phyloP scores from a whole-genome alignment of 495 filamentous ascomycete species.

The Corynascus novoguineensis region DNA sequence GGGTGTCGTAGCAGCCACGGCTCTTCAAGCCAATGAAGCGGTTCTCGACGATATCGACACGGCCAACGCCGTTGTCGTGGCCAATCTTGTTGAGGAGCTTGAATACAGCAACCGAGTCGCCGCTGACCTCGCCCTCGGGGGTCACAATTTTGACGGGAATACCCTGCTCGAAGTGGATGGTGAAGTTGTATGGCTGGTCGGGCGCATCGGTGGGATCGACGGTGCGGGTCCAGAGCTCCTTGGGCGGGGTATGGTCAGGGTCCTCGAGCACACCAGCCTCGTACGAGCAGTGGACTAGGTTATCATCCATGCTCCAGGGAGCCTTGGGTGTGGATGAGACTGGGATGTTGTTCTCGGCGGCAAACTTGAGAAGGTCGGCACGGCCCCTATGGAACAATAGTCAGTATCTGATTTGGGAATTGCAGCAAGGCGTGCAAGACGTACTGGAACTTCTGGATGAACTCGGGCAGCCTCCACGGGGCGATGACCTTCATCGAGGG shows the following conservation, averaged over 20 bases:
- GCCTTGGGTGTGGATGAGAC: conserved; percentile 77
- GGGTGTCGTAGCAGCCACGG: conserved; percentile 87
- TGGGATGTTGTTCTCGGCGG: conserved; percentile 69
- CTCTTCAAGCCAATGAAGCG: conserved; percentile 33
- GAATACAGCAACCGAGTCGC: conserved; percentile 78
- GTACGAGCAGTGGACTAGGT: conserved; percentile 86
- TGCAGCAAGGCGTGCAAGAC: neutral
- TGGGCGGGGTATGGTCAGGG: conserved; percentile 57
- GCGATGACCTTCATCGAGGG: conserved; percentile 80
- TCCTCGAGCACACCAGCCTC: conserved; percentile 79
- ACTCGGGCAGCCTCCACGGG: conserved; percentile 79
- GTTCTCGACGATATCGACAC: conserved; percentile 85
- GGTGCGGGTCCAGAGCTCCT: conserved; percentile 83
- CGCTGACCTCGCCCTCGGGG: conserved; percentile 57
- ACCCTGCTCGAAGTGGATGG: conserved; percentile 78
- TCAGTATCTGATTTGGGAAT: neutral
- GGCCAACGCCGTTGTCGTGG: conserved; percentile 69
- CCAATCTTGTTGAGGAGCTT: conserved; percentile 72
- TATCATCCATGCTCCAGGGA: conserved; percentile 85
- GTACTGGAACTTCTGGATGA: conserved; percentile 68
- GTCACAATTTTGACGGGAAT: conserved; percentile 61
- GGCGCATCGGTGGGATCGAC: conserved; percentile 71
- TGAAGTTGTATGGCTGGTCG: conserved; percentile 69
- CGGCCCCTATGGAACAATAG: conserved; percentile 47
- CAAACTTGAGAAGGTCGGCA: conserved; percentile 85